Evolutionary conservation across 192 early-diverging fungal species (phyloP).

Genomic region (Thoreauomyces humboldtii): DNA sequence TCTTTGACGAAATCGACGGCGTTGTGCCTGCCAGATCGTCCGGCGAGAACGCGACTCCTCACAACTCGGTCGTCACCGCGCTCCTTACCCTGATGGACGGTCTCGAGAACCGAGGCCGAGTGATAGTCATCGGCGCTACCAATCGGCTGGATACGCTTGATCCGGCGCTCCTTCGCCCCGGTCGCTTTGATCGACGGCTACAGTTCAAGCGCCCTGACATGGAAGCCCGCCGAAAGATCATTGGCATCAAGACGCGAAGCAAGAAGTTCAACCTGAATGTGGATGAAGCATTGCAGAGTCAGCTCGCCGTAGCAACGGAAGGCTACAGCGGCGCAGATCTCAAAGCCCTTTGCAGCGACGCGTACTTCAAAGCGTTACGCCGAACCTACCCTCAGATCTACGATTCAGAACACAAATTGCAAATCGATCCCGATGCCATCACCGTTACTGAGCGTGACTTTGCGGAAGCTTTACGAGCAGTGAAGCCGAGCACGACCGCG

Average conservation of each 20-base stretch:
- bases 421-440: slow-evolving; percentile 49
- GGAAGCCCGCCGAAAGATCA: slow-evolving; percentile 59
- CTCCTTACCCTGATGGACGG: slow-evolving; percentile 78
- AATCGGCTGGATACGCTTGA: slow-evolving; percentile 75
- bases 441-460: slow-evolving; percentile 60
- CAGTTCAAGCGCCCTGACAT: slow-evolving; percentile 63
- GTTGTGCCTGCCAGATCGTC: slow-evolving; percentile 18
- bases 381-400: slow-evolving; percentile 70
- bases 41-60: slow-evolving; percentile 29
- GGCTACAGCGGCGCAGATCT: slow-evolving; percentile 73
- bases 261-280: slow-evolving; percentile 51
- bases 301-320: slow-evolving; percentile 54
- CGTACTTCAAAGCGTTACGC: slow-evolving; percentile 67
- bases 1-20: slow-evolving; percentile 83
- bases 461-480: slow-evolving; percentile 29
- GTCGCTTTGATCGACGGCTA: slow-evolving; percentile 72
- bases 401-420: slow-evolving; percentile 48
- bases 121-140: slow-evolving; percentile 75
- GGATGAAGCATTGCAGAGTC: slow-evolving; percentile 41
- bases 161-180: slow-evolving; percentile 71
- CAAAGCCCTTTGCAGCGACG: slow-evolving; percentile 67
- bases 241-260: slow-evolving; percentile 62
- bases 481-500: slow-evolving; percentile 1
- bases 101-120: slow-evolving; percentile 65
- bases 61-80: slow-evolving; percentile 70